Evolutionary conservation across 768 basidiomycete genomes (phyloP).

Genomic region (Boletales sp.): DNA sequence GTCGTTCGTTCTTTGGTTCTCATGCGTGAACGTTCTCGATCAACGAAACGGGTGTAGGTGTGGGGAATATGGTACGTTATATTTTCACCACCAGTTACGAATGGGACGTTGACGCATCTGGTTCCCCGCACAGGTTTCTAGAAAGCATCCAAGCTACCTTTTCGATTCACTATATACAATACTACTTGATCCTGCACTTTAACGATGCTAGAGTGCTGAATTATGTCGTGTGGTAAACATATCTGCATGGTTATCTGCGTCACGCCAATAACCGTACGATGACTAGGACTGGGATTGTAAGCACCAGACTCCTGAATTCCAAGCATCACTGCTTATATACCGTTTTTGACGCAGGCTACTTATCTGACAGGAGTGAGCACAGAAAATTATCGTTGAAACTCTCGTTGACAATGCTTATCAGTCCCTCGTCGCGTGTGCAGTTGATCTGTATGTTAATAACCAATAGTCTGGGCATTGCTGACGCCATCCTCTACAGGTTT

Average conservation of each 20-base stretch:
- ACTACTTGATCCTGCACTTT: conserved; percentile 15
- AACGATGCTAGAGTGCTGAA: background rate
- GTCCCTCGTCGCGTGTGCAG: conserved; percentile 1
- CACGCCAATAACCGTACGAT: background rate
- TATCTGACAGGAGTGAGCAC: conserved; percentile 8
- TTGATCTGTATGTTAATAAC: conserved; percentile 2
- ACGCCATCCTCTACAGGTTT: conserved; percentile 1
- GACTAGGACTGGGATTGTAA: conserved; percentile 12
- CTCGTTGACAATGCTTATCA: background rate
- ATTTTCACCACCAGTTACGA: background rate
- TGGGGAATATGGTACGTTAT: conserved; percentile 8
- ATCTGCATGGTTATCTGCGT: background rate
- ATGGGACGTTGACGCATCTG: no score
- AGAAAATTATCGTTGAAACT: background rate
- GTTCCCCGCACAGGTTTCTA: conserved; percentile 1
- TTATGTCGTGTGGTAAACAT: conserved; percentile 11
- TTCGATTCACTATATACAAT: conserved; percentile 12
- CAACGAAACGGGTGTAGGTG: conserved; percentile 3
- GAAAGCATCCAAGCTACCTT: conserved; percentile 13
- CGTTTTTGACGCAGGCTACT: conserved; percentile 1
- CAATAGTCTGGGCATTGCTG: background rate
- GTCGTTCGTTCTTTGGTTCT: background rate
- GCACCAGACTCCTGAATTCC: background rate
- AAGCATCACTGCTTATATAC: background rate
- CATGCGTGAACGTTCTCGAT: no score